Conservation (phyloP, 1,284 basidiomycete species). For the Hortiboletus rubellus region DNA sequence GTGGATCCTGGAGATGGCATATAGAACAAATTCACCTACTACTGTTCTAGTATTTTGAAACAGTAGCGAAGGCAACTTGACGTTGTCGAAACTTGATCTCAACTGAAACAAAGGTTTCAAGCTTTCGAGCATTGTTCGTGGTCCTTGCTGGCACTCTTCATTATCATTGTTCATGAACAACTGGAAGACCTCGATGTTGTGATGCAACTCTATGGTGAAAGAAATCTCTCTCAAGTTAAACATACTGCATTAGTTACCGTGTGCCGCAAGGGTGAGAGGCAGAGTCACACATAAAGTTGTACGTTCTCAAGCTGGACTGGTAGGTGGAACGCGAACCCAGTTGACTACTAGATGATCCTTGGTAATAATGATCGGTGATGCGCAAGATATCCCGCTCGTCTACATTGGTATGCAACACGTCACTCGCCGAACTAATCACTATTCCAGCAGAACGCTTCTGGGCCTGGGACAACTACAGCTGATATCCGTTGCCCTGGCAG, state of each 20-base stretch:
- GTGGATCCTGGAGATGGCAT: constrained; percentile 4
- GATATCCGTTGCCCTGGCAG: background rate
- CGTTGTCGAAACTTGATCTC: constrained; percentile 6
- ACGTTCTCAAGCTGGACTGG: background rate
- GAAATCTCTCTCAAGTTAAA: background rate
- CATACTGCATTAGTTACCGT: too few relatives aligned
- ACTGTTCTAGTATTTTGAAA: constrained; percentile 5
- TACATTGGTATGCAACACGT: too few relatives aligned
- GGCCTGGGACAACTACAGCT: too few relatives aligned
- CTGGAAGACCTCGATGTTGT: too few relatives aligned
- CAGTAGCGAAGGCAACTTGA: constrained; percentile 11
- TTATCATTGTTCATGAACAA: too few relatives aligned
- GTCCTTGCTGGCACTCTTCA: background rate
- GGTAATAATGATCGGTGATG: too few relatives aligned
- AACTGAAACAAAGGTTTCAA: constrained; percentile 1
- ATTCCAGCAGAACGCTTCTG: too few relatives aligned
- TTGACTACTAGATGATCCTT: background rate
- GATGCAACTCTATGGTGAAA: background rate
- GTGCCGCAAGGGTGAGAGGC: too few relatives aligned
- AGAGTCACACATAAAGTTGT: background rate
- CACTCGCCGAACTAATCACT: too few relatives aligned
- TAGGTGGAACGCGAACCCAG: background rate
- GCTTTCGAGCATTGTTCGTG: background rate
- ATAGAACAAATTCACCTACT: background rate
- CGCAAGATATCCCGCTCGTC: too few relatives aligned